Base-by-base conservation (phyloP, 1,284 basidiomycete genomes). In the Pseudozyma flocculosa region DNA sequence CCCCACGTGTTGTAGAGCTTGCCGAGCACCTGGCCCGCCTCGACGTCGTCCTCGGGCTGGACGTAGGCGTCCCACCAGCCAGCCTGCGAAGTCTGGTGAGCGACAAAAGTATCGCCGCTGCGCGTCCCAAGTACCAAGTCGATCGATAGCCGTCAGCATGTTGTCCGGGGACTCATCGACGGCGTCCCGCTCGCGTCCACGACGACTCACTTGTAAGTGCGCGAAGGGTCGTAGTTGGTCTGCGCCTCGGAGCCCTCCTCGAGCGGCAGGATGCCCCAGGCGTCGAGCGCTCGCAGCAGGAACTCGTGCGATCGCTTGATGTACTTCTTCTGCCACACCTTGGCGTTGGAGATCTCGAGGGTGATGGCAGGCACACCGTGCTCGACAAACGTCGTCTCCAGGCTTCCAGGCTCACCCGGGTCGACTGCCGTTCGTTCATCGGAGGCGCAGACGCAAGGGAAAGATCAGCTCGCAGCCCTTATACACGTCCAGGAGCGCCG, bases 361-460 rank as follows among this genome's bases (percentile, higher is more conserved):
- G 38, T 40, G 18, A 40, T 40, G 38, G 38, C 38, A 8, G 38
- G 38, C 5, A 40, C 21, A 3, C 38, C 38, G 38, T 40, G 21
- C 38, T 40, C 38, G n/a, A 40, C 38, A 22, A 40, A 40, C n/a
- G 38, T 40, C 19, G 38, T 21, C 19, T 40, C 38, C 18, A 40
- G 38, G 18, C 38, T 40, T 19, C 38, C 38, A 5, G 38, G 38
- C 38, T 40, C 38, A 19, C 38, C 19, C 18, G 38, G 18, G 19
- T 40, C 38, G 18, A 40, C 38, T 40, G 19, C 21, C 10, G 4
- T 11, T 8, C 32, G 32, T 34, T 34, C 29, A 29, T 13, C 13
- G 7, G 7, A 29, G n/a, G n/a, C n/a, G n/a, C n/a, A n/a, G n/a
- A n/a, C n/a, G n/a, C n/a, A n/a, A n/a, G n/a, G n/a, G n/a, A n/a